These are phyloP conservation scores for Plantago lanceolata DNA, from an alignment of 305 asterid species.

Conservation along the genomic window DNA sequence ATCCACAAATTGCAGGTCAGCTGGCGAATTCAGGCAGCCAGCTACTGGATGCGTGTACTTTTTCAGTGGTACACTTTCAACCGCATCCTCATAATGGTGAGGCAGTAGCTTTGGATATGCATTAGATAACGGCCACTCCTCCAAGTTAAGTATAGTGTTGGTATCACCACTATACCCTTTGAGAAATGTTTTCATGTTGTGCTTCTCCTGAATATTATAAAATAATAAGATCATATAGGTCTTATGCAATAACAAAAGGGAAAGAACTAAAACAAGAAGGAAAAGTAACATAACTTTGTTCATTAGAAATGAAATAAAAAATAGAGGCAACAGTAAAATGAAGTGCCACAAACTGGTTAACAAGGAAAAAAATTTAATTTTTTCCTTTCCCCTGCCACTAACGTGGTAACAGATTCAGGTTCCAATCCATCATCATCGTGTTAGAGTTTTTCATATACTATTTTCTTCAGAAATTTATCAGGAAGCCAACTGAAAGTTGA, in stretches of 20 bases:
- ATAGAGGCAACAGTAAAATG: neutral
- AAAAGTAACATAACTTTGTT: no score
- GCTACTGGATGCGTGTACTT: neutral
- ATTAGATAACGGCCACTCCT: neutral
- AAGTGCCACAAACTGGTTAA: neutral
- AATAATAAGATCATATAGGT: neutral
- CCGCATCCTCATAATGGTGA: neutral
- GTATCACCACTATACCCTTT: neutral
- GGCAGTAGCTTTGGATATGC: neutral
- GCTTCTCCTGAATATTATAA: conserved; percentile 1
- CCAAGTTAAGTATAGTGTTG: neutral
- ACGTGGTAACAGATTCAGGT: no score
- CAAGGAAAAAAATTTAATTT: neutral
- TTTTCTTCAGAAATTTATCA: neutral
- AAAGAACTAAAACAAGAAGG: no score
- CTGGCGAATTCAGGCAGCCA: neutral
- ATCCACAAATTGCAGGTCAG: no score
- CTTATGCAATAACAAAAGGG: neutral
- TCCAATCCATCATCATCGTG: no score
- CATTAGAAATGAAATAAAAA: neutral
- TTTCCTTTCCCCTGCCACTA: no score
- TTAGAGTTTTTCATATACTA: no score
- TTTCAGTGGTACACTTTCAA: neutral
- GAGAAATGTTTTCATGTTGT: neutral
- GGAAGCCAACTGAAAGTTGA: neutral